Evolutionary conservation across 129 eudicot species (phyloP).

Genomic region (Tagetes erecta): DNA sequence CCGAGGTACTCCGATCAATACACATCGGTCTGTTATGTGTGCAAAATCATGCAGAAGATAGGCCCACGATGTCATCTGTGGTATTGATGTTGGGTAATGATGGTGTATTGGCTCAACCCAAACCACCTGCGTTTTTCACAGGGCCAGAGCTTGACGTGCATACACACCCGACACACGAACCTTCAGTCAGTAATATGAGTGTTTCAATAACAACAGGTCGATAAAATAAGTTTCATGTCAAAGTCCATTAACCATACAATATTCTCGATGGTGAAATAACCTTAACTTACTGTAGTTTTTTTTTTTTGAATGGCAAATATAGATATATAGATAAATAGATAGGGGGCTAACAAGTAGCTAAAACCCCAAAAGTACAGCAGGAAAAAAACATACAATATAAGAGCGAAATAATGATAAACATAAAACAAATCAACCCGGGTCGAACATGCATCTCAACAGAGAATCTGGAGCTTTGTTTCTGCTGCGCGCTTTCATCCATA

Average conservation of each 20-base stretch:
- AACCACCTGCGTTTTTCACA: constrained; percentile 36
- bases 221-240: constrained; percentile 1
- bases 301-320: too few relatives aligned
- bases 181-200: background rate
- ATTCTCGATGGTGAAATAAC: background rate
- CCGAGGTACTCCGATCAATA: constrained; percentile 27
- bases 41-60: constrained; percentile 38
- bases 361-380: too few relatives aligned
- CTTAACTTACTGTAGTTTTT: background rate
- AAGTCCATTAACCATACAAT: background rate
- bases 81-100: constrained; percentile 31
- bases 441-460: too few relatives aligned
- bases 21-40: constrained; percentile 38
- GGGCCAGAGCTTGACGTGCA: background rate
- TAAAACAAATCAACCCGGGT: too few relatives aligned
- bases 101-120: constrained; percentile 28
- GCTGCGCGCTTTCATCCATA: too few relatives aligned
- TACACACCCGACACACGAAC: constrained; percentile 13
- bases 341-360: too few relatives aligned
- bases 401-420: too few relatives aligned
- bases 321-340: too few relatives aligned
- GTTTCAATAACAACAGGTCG: background rate
- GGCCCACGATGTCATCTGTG: constrained; percentile 39
- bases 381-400: too few relatives aligned
- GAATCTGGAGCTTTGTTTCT: too few relatives aligned